Percentiles rank a stretch among this genome's conserved stretches.
Evolutionary conservation across 495 filamentous ascomycete genomes (phyloP).

Genomic region (Alectoria sarmentosa): DNA sequence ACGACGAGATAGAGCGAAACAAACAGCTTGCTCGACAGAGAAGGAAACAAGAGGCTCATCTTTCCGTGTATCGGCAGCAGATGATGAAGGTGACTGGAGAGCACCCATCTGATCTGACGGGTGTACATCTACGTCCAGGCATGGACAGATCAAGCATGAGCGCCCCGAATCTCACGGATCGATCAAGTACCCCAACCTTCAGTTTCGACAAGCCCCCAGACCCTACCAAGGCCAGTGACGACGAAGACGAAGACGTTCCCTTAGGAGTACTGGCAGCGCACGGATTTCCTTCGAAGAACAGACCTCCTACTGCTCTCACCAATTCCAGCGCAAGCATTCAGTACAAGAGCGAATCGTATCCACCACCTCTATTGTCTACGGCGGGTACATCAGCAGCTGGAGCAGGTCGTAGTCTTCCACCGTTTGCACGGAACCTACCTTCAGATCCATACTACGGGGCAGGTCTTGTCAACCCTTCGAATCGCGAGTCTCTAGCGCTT

Average conservation of each 20-base stretch:
- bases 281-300: conserved; percentile 80
- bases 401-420: conserved; percentile 53
- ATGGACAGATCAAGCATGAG: conserved; percentile 39
- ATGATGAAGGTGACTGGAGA: conserved; percentile 97
- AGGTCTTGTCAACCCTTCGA: conserved; percentile 63
- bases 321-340: conserved; percentile 44
- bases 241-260: conserved; percentile 83
- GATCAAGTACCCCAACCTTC: conserved; percentile 30
- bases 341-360: conserved; percentile 30
- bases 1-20: conserved; percentile 73
- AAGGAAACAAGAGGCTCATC: conserved; percentile 83
- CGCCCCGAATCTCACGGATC: conserved; percentile 37
- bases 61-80: conserved; percentile 85
- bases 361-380: conserved; percentile 39
- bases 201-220: conserved; percentile 33
- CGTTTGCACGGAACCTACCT: conserved; percentile 81
- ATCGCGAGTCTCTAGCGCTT: conserved; percentile 70
- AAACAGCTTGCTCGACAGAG: conserved; percentile 67
- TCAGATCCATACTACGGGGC: conserved; percentile 86
- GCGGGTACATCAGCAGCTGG: conserved; percentile 34
- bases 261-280: conserved; percentile 85
- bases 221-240: conserved; percentile 47
- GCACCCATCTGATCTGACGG: conserved; percentile 36
- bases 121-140: conserved; percentile 32
- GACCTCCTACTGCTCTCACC: conserved; percentile 58